Percentiles rank a stretch among this genome's conserved stretches.
Conservation (phyloP, 2,329 filamentous ascomycete species). For the Neofusicoccum sp. region DNA sequence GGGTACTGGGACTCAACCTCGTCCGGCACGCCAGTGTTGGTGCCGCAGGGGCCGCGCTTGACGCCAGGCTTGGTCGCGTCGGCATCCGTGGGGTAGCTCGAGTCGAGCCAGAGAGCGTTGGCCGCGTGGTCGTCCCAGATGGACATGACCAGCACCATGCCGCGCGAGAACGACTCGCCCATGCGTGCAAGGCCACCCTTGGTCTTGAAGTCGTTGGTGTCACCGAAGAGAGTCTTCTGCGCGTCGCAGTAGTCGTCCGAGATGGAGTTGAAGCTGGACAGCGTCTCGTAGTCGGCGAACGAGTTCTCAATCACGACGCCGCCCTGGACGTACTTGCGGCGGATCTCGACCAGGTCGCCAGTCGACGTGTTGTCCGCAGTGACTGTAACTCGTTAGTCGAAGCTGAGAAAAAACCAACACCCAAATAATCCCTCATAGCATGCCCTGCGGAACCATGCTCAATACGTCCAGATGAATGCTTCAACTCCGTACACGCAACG, state of each 20-base stretch:
- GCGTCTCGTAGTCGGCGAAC: conserved; percentile 43
- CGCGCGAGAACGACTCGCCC: conserved; percentile 53
- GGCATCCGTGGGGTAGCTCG: conserved; percentile 55
- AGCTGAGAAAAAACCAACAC: no score
- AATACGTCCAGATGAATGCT: no score
- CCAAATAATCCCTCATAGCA: no score
- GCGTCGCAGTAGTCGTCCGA: conserved; percentile 57
- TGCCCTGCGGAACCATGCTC: no score
- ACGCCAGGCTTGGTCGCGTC: conserved; percentile 33
- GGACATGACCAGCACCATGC: conserved; percentile 60
- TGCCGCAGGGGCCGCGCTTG: conserved; percentile 38
- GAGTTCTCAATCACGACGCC: conserved; percentile 50
- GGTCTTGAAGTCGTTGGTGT: conserved; percentile 52
- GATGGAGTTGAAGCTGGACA: conserved; percentile 52
- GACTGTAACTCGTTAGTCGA: background rate
- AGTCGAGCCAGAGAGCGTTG: conserved; percentile 76
- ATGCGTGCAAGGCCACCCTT: conserved; percentile 58
- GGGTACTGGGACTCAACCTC: conserved; percentile 37
- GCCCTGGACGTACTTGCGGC: conserved; percentile 51
- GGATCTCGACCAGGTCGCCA: conserved; percentile 46
- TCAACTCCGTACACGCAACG: no score
- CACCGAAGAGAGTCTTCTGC: conserved; percentile 57
- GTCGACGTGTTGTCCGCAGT: conserved; percentile 1
- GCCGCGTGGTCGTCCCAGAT: conserved; percentile 64
- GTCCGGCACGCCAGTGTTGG: conserved; percentile 35